phyloP scores from a whole-genome alignment of 106 monocot genomes.

The Dendrobium huoshanense region DNA sequence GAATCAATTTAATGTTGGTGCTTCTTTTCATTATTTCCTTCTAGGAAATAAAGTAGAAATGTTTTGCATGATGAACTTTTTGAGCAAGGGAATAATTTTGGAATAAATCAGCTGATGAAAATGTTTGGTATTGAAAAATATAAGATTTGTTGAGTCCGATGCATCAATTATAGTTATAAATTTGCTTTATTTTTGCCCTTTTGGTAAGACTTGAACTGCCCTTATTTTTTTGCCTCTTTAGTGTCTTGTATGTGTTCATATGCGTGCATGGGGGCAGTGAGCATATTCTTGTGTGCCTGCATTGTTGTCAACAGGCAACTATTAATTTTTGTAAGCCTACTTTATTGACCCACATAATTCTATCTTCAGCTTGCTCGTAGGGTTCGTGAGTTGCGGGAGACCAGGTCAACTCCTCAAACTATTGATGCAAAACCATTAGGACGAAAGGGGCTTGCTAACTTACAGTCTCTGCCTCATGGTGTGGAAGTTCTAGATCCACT shows the following conservation, averaged over 20 bases:
- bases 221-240: background rate
- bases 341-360: conserved; percentile 5
- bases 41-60: no score
- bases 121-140: background rate
- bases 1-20: no score
- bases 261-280: background rate
- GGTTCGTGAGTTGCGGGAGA: conserved; percentile 96
- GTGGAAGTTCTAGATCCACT: conserved; percentile 96
- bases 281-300: background rate
- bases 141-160: background rate
- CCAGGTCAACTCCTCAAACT: conserved; percentile 60
- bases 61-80: no score
- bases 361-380: conserved; percentile 77
- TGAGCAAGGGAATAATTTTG: background rate
- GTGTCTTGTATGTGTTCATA: background rate
- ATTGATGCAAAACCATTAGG: conserved; percentile 48
- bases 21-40: no score
- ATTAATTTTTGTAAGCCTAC: background rate
- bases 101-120: background rate
- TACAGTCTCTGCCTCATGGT: conserved; percentile 86
- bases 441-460: conserved; percentile 61
- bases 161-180: background rate
- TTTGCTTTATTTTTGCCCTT: background rate
- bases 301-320: background rate
- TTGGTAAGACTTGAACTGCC: background rate